phyloP scores from a whole-genome alignment of 2,329 filamentous ascomycete species.

The Fusarium pininemorale region DNA sequence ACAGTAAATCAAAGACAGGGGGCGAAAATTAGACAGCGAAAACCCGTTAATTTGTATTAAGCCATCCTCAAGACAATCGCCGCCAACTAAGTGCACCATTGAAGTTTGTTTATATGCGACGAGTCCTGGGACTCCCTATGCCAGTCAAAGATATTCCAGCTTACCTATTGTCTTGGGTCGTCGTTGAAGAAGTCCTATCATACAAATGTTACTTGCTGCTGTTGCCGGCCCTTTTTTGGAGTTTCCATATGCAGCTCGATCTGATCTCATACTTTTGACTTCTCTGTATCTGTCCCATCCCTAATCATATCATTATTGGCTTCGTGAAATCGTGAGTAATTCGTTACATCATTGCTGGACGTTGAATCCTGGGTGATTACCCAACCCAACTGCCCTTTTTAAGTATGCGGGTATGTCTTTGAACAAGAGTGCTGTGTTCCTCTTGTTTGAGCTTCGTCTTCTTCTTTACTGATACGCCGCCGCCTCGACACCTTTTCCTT shows the following conservation, averaged over 20 bases:
- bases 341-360: conserved; percentile 31
- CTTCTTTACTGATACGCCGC: conserved; percentile 7
- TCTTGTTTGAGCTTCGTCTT: conserved; percentile 22
- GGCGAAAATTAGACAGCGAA: not conserved
- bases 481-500: conserved; percentile 48
- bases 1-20: not conserved
- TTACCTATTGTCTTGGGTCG: not conserved
- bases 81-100: not conserved
- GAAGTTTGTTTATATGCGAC: not conserved
- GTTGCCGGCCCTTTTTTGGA: not conserved
- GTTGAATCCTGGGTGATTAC: conserved; percentile 14
- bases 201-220: not conserved
- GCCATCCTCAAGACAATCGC: not conserved
- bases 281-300: conserved; percentile 5
- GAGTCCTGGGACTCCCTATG: not conserved
- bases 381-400: not conserved
- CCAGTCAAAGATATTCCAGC: not conserved
- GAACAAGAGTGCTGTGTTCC: conserved; percentile 42
- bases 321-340: conserved; percentile 38
- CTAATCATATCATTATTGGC: conserved; percentile 8
- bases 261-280: conserved; percentile 25
- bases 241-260: conserved; percentile 1
- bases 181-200: not conserved
- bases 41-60: not conserved
- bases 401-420: not conserved